These are phyloP conservation scores for Obba rivulosa DNA, from an alignment of 768 basidiomycete species.

Conservation along the genomic window DNA sequence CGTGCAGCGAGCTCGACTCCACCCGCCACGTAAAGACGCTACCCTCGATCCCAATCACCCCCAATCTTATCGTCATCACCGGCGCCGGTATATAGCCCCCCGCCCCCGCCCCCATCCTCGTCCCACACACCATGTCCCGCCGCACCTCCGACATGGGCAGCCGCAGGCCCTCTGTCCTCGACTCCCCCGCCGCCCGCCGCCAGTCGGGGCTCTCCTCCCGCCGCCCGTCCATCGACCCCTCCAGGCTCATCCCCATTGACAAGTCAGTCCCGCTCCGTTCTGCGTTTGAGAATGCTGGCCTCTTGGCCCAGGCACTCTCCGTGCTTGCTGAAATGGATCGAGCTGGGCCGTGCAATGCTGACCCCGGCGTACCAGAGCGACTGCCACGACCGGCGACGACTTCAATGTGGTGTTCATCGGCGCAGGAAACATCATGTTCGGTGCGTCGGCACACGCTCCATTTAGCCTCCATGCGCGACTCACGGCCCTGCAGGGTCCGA, in stretches of 20 bases:
- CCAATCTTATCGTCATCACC: constrained; percentile 8
- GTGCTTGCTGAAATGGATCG: not conserved
- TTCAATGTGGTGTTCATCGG: constrained; percentile 96
- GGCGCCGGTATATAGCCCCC: not conserved
- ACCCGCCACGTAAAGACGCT: not conserved
- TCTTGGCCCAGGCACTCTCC: too few species aligned
- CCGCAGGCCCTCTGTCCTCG: constrained; percentile 18
- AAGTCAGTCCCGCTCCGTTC: constrained; percentile 39
- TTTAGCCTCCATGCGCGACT: constrained; percentile 1
- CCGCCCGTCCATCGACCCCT: constrained; percentile 72
- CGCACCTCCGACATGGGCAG: not conserved
- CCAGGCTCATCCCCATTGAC: constrained; percentile 73
- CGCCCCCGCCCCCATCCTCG: not conserved
- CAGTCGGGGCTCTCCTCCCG: constrained; percentile 38
- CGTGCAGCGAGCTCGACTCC: too few species aligned
- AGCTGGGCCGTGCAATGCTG: constrained; percentile 8
- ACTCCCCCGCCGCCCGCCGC: constrained; percentile 14
- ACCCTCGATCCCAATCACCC: constrained; percentile 1
- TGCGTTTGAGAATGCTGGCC: too few species aligned
- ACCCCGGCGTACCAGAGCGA: constrained; percentile 30
- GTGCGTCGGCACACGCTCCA: constrained; percentile 31
- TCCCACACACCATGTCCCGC: constrained; percentile 2
- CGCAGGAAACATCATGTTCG: constrained; percentile 98
- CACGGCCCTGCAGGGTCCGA: constrained; percentile 53
- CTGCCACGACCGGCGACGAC: constrained; percentile 56